phyloP scores from a whole-genome alignment of 805 yeast genomes.

The Starmerella floris region DNA sequence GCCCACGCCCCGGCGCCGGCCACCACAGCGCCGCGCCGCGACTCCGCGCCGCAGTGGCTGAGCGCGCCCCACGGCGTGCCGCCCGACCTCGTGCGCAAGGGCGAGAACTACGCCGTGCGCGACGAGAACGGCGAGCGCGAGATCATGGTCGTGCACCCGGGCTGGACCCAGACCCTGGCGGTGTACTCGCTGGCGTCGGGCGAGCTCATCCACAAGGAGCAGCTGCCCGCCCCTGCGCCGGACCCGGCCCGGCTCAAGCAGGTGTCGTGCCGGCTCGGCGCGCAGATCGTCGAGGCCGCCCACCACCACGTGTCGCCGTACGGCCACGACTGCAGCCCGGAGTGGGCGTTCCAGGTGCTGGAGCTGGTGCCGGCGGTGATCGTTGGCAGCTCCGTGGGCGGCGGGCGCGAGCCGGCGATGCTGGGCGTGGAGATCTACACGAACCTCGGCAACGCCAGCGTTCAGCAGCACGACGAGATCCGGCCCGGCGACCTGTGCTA shows the following conservation, averaged over 20 bases:
- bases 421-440: conserved; percentile 58
- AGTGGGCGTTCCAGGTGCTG: neutral
- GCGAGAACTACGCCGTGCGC: conserved; percentile 41
- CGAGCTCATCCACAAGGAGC: neutral
- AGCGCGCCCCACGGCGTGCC: conserved; percentile 42
- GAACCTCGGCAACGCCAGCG: conserved; percentile 38
- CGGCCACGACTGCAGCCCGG: neutral
- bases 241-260: conserved; percentile 38
- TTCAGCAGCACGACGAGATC: conserved; percentile 46
- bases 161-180: conserved; percentile 52
- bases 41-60: conserved; percentile 49
- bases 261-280: conserved; percentile 41
- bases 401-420: neutral
- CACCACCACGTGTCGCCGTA: conserved; percentile 1
- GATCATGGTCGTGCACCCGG: conserved; percentile 58
- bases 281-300: conserved; percentile 34
- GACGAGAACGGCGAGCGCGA: conserved; percentile 56
- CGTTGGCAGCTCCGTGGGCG: neutral
- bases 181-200: conserved; percentile 41
- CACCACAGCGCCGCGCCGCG: conserved; percentile 1
- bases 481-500: conserved; percentile 77
- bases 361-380: conserved; percentile 2
- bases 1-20: neutral
- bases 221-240: conserved; percentile 33
- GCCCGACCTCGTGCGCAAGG: conserved; percentile 38